Base-by-base conservation (phyloP, 306 rosid genomes). In the Myrica gale region DNA sequence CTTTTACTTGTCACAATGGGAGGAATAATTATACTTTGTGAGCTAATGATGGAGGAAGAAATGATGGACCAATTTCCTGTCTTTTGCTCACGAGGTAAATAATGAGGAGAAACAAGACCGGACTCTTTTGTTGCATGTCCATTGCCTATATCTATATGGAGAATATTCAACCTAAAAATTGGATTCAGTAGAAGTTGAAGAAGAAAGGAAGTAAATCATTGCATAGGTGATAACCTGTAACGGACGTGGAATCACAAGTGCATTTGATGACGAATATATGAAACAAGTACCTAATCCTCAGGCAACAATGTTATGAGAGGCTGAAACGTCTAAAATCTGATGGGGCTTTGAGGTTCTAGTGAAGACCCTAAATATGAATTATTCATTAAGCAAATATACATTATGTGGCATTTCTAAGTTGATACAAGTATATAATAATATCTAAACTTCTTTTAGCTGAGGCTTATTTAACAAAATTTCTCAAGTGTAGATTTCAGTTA, bases 391-490 rank as follows among this genome's bases (percentile, higher is more conserved):
- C 54, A 50, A 55, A 23, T 23, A 41, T 58, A 41, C 10, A 19
- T 58, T 58, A 9, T 58, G 65, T 58, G 41, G 65, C 39, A 23
- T 3, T 10, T 58, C 42, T 58, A 32, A 32, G 37, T 32, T 32
- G 37, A 32, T 32, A 2, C 37, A 32, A 32, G 37, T 32, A 32
- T 10, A 15, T 9, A 23, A 10, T 26, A 41, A 16, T 41, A 37
- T 32, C 20, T 63, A 63, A 17, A 21, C 47, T 15, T 63, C 47
- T 15, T 16, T 17, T 11, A 7, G 47, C 3, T 17, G 9, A 7
- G 69, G 21, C 13, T 63, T 39, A 60, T 37, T 63, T 63, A 41
- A 6, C 46, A 16, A n/a, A 63, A 63, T 63, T 61, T 61, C 68
- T 61, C 5, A 16, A 13, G 13, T 37, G 3, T 32, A 32, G 32